A percentile compares a stretch with the other conserved stretches of the same genome.
phyloP scores from a whole-genome alignment of 169 alveolate genomes.

The Eimeria necatrix region DNA sequence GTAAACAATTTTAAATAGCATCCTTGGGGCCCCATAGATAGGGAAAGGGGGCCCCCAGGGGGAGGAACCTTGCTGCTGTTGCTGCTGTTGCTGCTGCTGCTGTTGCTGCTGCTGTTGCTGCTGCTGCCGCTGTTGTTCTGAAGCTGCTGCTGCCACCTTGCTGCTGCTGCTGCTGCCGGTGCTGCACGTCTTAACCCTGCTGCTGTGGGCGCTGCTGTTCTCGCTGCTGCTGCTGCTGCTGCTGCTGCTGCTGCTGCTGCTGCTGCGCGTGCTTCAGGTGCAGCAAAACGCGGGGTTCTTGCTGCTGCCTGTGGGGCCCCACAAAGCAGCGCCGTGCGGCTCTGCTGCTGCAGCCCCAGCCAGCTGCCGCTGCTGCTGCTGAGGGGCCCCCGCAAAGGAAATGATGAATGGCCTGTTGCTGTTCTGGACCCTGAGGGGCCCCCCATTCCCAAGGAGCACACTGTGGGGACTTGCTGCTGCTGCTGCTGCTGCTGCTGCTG shows the following conservation, averaged over 20 bases:
- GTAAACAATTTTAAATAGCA: not conserved
- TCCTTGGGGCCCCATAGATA: no score
- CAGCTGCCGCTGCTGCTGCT: constrained; percentile 7
- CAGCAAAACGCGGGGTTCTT: not conserved
- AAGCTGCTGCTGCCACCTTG: not conserved
- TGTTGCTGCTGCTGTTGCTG: not conserved
- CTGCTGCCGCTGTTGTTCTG: not conserved
- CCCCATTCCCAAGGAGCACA: not conserved
- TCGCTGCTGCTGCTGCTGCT: not conserved
- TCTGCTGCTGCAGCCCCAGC: not conserved
- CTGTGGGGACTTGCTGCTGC: not conserved
- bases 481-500: not conserved
- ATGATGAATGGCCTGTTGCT: constrained; percentile 12
- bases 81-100: not conserved
- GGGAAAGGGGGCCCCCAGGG: not conserved
- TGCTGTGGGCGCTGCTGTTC: not conserved
- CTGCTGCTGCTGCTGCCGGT: no score
- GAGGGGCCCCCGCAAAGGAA: not conserved
- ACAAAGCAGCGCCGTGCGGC: not conserved
- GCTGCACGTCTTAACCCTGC: no score
- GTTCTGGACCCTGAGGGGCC: constrained; percentile 24
- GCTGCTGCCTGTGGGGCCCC: constrained; percentile 25
- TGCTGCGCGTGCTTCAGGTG: not conserved
- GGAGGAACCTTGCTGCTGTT: constrained; percentile 6
- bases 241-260: constrained; percentile 24